These are phyloP conservation scores for Pseudogymnoascus sp. DNA, from an alignment of 2,329 filamentous ascomycete species.

Conservation along the genomic window DNA sequence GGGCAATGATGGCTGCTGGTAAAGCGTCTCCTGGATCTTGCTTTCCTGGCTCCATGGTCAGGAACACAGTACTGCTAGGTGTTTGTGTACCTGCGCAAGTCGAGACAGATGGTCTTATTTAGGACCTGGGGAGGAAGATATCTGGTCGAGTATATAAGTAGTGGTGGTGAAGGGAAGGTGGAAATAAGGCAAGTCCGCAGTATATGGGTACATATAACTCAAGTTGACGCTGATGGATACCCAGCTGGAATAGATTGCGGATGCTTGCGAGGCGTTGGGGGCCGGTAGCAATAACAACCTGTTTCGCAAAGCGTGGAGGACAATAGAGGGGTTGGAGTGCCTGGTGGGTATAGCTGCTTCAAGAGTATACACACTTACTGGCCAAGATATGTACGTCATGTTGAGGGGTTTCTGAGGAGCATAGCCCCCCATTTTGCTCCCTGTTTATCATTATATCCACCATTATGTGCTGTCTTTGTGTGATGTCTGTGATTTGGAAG, in stretches of 20 bases:
- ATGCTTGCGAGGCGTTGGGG: not conserved
- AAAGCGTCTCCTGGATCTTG: constrained; percentile 10
- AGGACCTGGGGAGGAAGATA: not conserved
- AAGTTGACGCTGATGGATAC: not conserved
- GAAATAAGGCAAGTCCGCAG: not conserved
- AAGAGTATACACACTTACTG: not conserved
- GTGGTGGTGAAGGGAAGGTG: not conserved
- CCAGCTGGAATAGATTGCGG: not conserved
- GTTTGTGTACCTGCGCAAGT: not conserved
- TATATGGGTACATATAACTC: not conserved
- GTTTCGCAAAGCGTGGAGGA: not conserved
- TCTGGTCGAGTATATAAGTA: not conserved
- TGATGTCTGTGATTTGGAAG: not conserved
- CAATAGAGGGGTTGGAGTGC: not conserved
- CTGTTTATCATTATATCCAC: not conserved
- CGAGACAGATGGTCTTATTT: not conserved
- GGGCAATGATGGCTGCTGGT: constrained; percentile 22
- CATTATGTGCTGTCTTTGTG: not conserved
- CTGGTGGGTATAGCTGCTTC: not conserved
- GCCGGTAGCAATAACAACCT: not conserved
- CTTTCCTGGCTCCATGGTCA: not conserved
- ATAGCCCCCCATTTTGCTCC: not conserved
- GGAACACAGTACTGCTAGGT: not conserved
- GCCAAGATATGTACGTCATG: constrained; percentile 1
- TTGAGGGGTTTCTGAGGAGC: not conserved